Percentiles rank a stretch among this genome's conserved stretches.
Conservation (phyloP, 768 basidiomycete species). For the Hericium alpestre region DNA sequence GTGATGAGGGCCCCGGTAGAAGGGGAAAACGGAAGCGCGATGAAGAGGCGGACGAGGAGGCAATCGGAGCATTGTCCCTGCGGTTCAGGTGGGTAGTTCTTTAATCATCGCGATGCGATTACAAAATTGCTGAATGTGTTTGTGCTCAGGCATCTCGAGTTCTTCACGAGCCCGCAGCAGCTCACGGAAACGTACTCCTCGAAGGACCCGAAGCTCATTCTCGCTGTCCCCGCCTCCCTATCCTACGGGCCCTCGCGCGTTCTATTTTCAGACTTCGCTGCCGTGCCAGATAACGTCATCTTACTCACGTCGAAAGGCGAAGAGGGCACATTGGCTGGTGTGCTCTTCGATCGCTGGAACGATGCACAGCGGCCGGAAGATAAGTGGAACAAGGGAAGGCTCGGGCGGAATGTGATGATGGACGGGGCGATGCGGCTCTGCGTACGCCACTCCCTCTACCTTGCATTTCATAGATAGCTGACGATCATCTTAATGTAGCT, state of each 20-base stretch:
- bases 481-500: slow-evolving; percentile 37
- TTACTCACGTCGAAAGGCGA: slow-evolving; percentile 74
- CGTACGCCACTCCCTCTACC: slow-evolving; percentile 29
- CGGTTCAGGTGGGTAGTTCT: slow-evolving; percentile 63
- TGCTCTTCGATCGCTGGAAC: slow-evolving; percentile 84
- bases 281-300: slow-evolving; percentile 74
- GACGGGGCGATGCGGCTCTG: slow-evolving; percentile 57
- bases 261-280: slow-evolving; percentile 80
- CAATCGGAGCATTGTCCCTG: slow-evolving; percentile 74
- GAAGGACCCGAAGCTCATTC: slow-evolving; percentile 83
- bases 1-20: slow-evolving; percentile 44
- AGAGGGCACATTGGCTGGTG: slow-evolving; percentile 67
- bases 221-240: slow-evolving; percentile 86
- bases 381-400: slow-evolving; percentile 83
- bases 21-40: slow-evolving; percentile 35
- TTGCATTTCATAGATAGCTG: slow-evolving; percentile 1
- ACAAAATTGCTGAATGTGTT: neutral
- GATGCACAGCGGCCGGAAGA: slow-evolving; percentile 64
- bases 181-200: slow-evolving; percentile 76
- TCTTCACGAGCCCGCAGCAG: slow-evolving; percentile 76
- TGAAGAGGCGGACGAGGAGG: slow-evolving; percentile 61
- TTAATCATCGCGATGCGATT: neutral
- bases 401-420: slow-evolving; percentile 80
- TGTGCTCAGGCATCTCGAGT: slow-evolving; percentile 68
- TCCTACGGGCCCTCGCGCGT: slow-evolving; percentile 86